phyloP scores from a whole-genome alignment of 768 basidiomycete species.

The Suillus plorans region DNA sequence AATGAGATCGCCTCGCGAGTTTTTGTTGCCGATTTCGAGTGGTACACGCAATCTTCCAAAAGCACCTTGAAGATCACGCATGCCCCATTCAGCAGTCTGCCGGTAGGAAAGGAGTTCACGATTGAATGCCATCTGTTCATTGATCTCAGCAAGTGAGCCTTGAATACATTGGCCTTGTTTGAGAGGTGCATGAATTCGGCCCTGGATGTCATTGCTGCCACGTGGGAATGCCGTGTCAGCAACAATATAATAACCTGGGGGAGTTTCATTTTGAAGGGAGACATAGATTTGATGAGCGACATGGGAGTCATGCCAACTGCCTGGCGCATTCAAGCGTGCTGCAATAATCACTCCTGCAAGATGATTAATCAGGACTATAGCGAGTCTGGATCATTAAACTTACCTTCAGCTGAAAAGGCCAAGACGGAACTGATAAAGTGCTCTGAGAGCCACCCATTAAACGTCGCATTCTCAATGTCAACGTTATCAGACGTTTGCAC shows the following conservation, averaged over 20 bases:
- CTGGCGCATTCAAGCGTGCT: neutral
- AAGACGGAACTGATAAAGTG: too few species aligned
- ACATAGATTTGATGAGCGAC: neutral
- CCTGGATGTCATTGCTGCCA: neutral
- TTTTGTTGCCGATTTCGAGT: constrained; percentile 32
- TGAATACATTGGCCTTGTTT: constrained; percentile 58
- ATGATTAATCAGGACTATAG: too few species aligned
- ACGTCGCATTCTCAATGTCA: too few species aligned
- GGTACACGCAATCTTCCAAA: constrained; percentile 47
- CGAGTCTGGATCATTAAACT: too few species aligned
- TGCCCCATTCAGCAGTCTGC: constrained; percentile 56
- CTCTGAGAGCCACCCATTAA: too few species aligned
- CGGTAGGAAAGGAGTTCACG: constrained; percentile 28
- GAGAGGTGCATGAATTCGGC: neutral
- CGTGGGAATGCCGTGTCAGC: neutral
- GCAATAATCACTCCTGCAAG: neutral
- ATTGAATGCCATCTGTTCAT: neutral
- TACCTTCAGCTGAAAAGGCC: too few species aligned
- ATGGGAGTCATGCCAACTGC: neutral
- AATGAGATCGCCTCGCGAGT: constrained; percentile 30
- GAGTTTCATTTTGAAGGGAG: neutral
- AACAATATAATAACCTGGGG: neutral
- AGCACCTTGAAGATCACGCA: constrained; percentile 41
- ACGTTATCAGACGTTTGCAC: too few species aligned
- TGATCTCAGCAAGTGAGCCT: neutral